Evolutionary conservation across 805 yeast genomes (phyloP).

Genomic region (Pichia pseudocactophila): DNA sequence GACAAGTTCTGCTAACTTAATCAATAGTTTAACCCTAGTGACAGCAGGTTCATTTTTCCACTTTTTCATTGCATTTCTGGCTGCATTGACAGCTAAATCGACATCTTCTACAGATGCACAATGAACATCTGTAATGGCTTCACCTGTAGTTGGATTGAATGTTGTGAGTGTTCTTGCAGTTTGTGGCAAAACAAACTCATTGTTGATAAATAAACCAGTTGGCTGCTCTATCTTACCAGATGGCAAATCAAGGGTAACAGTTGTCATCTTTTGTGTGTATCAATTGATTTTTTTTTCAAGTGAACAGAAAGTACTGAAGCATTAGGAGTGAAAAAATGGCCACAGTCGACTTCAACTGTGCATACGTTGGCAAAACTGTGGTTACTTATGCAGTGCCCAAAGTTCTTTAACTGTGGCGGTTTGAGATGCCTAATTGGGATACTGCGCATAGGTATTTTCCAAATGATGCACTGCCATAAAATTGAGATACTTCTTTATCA

Average conservation of each 20-base stretch:
- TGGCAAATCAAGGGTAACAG: constrained; percentile 28
- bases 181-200: constrained; percentile 33
- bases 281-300: background rate
- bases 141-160: constrained; percentile 42
- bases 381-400: background rate
- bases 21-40: constrained; percentile 33
- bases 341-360: too few species aligned
- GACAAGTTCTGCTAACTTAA: constrained; percentile 42
- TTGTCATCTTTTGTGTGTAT: background rate
- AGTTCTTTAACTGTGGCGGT: background rate
- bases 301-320: too few species aligned
- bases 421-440: background rate
- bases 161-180: constrained; percentile 30
- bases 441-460: too few species aligned
- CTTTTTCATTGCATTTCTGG: constrained; percentile 34
- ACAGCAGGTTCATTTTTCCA: constrained; percentile 40
- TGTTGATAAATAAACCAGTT: constrained; percentile 53
- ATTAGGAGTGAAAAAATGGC: too few species aligned
- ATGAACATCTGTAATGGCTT: constrained; percentile 37
- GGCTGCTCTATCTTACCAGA: constrained; percentile 47
- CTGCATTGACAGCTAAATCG: constrained; percentile 42
- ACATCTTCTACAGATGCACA: constrained; percentile 41
- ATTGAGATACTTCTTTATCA: too few species aligned
- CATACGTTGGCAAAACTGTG: too few species aligned
- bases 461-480: too few species aligned